Base-by-base conservation (phyloP, 495 filamentous ascomycete genomes). In the Penicillium turbatum region DNA sequence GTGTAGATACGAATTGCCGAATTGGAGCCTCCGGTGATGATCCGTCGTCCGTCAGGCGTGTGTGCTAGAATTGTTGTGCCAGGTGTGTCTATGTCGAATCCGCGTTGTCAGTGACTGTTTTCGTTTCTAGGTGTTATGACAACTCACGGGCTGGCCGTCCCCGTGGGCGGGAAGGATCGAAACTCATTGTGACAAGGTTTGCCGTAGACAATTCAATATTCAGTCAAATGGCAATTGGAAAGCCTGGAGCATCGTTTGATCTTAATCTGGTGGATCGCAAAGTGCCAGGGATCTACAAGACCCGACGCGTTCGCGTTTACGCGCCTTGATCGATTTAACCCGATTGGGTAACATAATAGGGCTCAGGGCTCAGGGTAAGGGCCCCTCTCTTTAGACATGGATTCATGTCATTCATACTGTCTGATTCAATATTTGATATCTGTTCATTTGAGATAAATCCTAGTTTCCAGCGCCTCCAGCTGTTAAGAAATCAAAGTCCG, bases 1-100 rank as follows among this genome's bases (percentile, higher is more conserved):
- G 85, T 87, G 76, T 92, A 98, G 43, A 97, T 82, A 27, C 93
- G 87, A 60, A 95, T 88, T 15, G 86, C 86, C 61, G 92, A 89
- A 70, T 97, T 96, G 31, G 87, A 86, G 32, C 93, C 93, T 48
- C 86, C 90, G 11, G 93, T 98, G 54, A 97, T 79, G 11, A 89
- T 70, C 46, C 80, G 79, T 64, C 74, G 79, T 15, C 86, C 86
- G 57, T 89, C 76, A 2, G 86, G 85, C 6, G 86, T 87, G 65
- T 89, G 88, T 48, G 81, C 68, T 13, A 87, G 64, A 45, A 79
- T 81, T 0, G 86, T 88, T 39, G 78, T 77, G 15, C 86, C 86
- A 12, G 82, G 79, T n/a, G 83, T 81, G 69, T 89, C 86, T 88
- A 56, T 10, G 35, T 44, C 13, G 44, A 27, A 51, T 40, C 46